Conservation (phyloP, 1,284 basidiomycete genomes). For the Gyrodon tennesseensis region DNA sequence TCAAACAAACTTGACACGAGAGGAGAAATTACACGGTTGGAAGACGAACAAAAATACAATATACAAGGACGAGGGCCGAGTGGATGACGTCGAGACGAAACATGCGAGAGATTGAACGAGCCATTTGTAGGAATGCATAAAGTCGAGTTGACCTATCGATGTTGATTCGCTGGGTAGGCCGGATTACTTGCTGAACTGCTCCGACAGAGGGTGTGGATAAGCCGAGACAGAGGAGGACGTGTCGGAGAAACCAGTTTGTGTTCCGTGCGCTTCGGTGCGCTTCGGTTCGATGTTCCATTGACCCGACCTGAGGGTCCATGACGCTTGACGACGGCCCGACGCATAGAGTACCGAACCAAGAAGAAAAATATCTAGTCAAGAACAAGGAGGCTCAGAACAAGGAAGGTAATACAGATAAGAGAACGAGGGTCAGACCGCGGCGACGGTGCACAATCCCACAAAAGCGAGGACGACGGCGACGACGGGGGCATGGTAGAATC, state of each 20-base stretch:
- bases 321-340: conserved; percentile 34
- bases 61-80: background rate
- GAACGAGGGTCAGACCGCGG: conserved; percentile 22
- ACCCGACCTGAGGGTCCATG: conserved; percentile 34
- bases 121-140: background rate
- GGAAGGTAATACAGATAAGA: background rate
- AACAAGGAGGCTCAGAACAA: conserved; percentile 11
- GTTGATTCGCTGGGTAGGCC: background rate
- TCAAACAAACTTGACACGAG: background rate
- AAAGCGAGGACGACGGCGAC: conserved; percentile 10
- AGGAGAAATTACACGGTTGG: conserved; percentile 11
- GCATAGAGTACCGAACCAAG: conserved; percentile 25
- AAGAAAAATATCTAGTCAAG: conserved; percentile 25
- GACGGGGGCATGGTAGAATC: conserved; percentile 7
- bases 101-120: background rate
- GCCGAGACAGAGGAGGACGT: conserved; percentile 29
- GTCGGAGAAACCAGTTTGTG: conserved; percentile 27
- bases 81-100: conserved; percentile 4
- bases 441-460: conserved; percentile 13
- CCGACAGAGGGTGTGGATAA: conserved; percentile 33
- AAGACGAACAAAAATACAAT: conserved; percentile 16
- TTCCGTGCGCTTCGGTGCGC: conserved; percentile 18
- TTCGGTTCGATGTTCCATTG: conserved; percentile 35
- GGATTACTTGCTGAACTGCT: conserved; percentile 24
- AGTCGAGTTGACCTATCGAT: conserved; percentile 1